Evolutionary conservation across 1,284 basidiomycete species (phyloP), one percentile per base, ranked within the genome.

Genomic region (Tausonia pullulans): DNA sequence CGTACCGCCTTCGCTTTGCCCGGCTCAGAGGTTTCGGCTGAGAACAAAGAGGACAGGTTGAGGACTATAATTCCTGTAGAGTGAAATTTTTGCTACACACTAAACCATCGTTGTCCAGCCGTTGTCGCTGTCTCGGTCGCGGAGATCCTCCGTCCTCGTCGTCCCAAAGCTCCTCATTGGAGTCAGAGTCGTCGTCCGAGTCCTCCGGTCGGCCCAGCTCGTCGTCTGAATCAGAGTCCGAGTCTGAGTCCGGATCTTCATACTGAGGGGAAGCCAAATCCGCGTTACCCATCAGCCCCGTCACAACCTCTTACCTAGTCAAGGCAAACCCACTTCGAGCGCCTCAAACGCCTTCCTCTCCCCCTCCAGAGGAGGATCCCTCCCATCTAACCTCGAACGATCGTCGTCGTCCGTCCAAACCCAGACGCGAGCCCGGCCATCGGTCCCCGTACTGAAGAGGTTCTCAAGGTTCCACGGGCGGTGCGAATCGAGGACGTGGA

Each of bases 401-500:
- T 27, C 27, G 43, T 83, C 84, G 6, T 90, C 90, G 71, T 97
- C 93, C 68, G 92, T 90, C 93, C 93, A 96, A 0, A 96, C 81
- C 53, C 77, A 77, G 39, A 78, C 73, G 60, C 72, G 68, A 3
- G 63, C 52, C 60, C 60, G 44, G 27, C 74, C 69, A 63, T 78
- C 73, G 39, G 77, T 67, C 41, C 77, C 77, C 1, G 81, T 81
- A 6, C 85, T 85, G 74, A 96, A 98, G 43, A 98, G 78, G 77
- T 87, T 97, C 55, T 86, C 82, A 71, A 98, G 79, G 75, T 95
- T 93, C 76, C 90, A 87, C 5, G 96, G 96, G 50, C 96, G 83
- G 61, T 87, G 85, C 7, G 93, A 90, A 76, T 99, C 96, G 75
- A 99, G 89, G 71, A 98, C 85, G 78, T 99, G 96, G 44, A 93